Conservation (phyloP, 306 rosid genomes). For the Ormosia semicastrata region DNA sequence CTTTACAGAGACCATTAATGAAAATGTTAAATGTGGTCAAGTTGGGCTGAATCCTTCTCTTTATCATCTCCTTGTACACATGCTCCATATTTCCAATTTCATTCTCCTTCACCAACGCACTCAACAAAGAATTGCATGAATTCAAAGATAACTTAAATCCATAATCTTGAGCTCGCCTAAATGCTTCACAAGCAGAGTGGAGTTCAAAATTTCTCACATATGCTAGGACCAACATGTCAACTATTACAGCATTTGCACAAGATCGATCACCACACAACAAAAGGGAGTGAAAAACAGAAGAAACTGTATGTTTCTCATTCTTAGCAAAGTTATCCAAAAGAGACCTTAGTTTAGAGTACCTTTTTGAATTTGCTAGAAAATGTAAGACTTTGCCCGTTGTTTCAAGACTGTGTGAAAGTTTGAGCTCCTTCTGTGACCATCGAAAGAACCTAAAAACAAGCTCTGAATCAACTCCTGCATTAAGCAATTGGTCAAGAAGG, state of each 20-base stretch:
- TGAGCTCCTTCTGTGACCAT: slow-evolving; percentile 63
- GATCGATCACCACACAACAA: slow-evolving; percentile 29
- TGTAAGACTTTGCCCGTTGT: slow-evolving; percentile 52
- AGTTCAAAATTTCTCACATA: slow-evolving; percentile 49
- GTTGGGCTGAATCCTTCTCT: slow-evolving; percentile 57
- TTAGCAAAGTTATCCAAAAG: slow-evolving; percentile 56
- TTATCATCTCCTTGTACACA: slow-evolving; percentile 63
- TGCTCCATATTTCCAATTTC: slow-evolving; percentile 48
- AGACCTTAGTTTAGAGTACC: slow-evolving; percentile 57
- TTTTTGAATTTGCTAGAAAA: slow-evolving; percentile 48
- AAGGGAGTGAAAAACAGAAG: slow-evolving; percentile 55
- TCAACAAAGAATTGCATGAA: slow-evolving; percentile 68
- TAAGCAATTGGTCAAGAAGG: slow-evolving; percentile 53
- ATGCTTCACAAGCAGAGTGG: slow-evolving; percentile 51
- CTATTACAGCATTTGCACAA: slow-evolving; percentile 42
- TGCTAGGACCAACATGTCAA: slow-evolving; percentile 66
- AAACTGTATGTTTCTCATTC: slow-evolving; percentile 45
- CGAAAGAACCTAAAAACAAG: slow-evolving; percentile 64
- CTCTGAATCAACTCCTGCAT: slow-evolving; percentile 49
- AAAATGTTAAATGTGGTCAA: slow-evolving; percentile 60
- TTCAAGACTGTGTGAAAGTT: slow-evolving; percentile 45
- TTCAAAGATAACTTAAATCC: slow-evolving; percentile 51
- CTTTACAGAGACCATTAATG: slow-evolving; percentile 78
- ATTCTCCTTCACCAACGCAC: slow-evolving; percentile 55
- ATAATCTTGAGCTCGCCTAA: slow-evolving; percentile 61